Evolutionary conservation across 805 yeast species (phyloP).

Genomic region (Maudiozyma saulgeensis): DNA sequence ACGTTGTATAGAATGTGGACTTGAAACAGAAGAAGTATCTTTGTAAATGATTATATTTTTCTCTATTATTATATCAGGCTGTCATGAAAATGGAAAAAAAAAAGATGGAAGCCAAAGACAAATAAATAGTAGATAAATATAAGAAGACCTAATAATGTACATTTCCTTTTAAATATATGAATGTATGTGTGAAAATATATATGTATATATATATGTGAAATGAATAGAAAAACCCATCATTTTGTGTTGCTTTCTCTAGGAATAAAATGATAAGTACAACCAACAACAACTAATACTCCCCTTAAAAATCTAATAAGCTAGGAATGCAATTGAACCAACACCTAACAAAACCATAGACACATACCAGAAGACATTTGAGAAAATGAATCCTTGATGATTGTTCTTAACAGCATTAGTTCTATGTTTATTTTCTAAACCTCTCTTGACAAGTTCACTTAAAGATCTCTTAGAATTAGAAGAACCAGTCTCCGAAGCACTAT

Average conservation of each 20-base stretch:
- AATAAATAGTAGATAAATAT: no score
- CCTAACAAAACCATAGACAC: constrained; percentile 19
- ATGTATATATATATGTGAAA: no score
- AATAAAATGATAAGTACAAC: no score
- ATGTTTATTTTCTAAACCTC: constrained; percentile 71
- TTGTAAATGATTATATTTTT: neutral
- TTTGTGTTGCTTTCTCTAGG: no score
- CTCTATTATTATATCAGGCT: neutral
- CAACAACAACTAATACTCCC: no score
- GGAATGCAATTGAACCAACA: constrained; percentile 22
- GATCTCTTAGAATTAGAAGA: constrained; percentile 30
- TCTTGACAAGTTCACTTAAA: constrained; percentile 41
- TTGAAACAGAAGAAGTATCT: constrained; percentile 62
- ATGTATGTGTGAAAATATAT: no score
- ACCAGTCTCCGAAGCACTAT: constrained; percentile 19
- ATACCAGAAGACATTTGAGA: constrained; percentile 20
- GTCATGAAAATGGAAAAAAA: no score
- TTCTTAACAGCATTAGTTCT: constrained; percentile 54
- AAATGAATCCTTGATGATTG: constrained; percentile 6
- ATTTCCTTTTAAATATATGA: no score
- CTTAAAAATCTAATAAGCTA: constrained; percentile 8
- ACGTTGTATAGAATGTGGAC: constrained; percentile 72
- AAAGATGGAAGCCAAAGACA: no score
- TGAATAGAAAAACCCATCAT: no score
- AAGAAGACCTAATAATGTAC: no score